Evolutionary conservation across 2,329 filamentous ascomycete species (phyloP), one percentile per base, ranked within the genome.

Genomic region (Lachnellula willkommii): DNA sequence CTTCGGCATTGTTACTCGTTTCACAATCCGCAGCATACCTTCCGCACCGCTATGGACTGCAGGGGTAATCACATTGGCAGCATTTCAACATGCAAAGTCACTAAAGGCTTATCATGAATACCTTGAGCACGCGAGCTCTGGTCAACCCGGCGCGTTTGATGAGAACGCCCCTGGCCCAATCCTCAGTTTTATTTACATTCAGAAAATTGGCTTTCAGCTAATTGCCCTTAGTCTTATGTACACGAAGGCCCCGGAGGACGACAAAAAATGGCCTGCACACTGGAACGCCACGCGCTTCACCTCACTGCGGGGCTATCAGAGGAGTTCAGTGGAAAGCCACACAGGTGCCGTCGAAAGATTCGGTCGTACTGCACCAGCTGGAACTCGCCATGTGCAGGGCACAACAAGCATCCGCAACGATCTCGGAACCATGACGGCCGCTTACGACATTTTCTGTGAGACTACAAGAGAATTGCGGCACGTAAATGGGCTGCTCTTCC

Each of bases 1-100:
- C 24, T 60, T 62, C 26, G 60, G 58, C 5, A 46, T 60, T 24
- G 55, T 56, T 22, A 58, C 58, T 9, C 20, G 51, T 20, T 56
- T 60, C 45, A 58, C 52, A n/a, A 24, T 60, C 24, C 42, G 45
- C 17, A 59, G 57, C 12, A 57, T 61, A 35, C 48, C 55, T 17
- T 52, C 28, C 15, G 56, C 55, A 4, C 37, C 39, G 36, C 43
- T 55, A 8, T 56, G 53, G 43, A 20, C 53, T 32, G 47, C 56
- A 14, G 45, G 42, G 49, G 37, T 39, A 45, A 49, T 15, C 35
- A 49, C 28, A 58, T 46, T 5, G 32, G 53, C 28, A 45, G 45
- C n/a, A 32, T 56, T 15, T 26, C 42, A 8, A 47, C 26, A 11
- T 36, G 39, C 14, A 47, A 37, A n/a, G 40, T 56, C 12, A 6